Evolutionary conservation across 345 rosid species (phyloP).

Genomic region (Citrus reticulata): DNA sequence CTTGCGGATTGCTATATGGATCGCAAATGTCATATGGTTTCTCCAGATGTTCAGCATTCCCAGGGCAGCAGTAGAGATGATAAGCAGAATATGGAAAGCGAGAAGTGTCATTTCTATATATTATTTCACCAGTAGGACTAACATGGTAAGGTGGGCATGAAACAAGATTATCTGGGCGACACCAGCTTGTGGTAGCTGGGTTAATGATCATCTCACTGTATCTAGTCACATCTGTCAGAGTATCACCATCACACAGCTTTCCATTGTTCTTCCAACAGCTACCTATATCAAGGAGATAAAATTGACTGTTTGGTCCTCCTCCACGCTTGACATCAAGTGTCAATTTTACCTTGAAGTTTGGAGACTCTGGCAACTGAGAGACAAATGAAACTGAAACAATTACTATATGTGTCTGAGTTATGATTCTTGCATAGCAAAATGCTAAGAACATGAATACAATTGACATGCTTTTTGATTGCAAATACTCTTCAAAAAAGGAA

Average conservation of each 20-base stretch:
- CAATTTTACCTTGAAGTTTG: slow-evolving; percentile 49
- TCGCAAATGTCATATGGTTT: slow-evolving; percentile 45
- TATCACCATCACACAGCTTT: slow-evolving; percentile 46
- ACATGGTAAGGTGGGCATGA: slow-evolving; percentile 48
- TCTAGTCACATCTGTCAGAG: slow-evolving; percentile 50
- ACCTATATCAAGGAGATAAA: slow-evolving; percentile 56
- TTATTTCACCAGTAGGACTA: slow-evolving; percentile 31
- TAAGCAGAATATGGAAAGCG: slow-evolving; percentile 45
- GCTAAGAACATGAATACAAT: neutral
- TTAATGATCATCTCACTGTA: slow-evolving; percentile 51
- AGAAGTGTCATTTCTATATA: slow-evolving; percentile 38
- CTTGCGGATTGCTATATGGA: slow-evolving; percentile 56
- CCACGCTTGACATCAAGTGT: slow-evolving; percentile 48
- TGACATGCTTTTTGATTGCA: neutral
- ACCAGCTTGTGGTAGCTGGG: slow-evolving; percentile 44
- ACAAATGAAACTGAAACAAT: slow-evolving; percentile 4
- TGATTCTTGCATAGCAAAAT: neutral
- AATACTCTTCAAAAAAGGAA: neutral
- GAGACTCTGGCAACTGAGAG: slow-evolving; percentile 47
- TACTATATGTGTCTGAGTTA: neutral
- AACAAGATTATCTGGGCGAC: slow-evolving; percentile 34
- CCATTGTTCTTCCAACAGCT: slow-evolving; percentile 68
- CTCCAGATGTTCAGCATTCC: slow-evolving; percentile 37
- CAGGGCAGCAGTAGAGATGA: slow-evolving; percentile 49
- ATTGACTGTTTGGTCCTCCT: slow-evolving; percentile 51